Evolutionary conservation across 495 filamentous ascomycete species (phyloP).

Genomic region (Aspergillus bridgeri): DNA sequence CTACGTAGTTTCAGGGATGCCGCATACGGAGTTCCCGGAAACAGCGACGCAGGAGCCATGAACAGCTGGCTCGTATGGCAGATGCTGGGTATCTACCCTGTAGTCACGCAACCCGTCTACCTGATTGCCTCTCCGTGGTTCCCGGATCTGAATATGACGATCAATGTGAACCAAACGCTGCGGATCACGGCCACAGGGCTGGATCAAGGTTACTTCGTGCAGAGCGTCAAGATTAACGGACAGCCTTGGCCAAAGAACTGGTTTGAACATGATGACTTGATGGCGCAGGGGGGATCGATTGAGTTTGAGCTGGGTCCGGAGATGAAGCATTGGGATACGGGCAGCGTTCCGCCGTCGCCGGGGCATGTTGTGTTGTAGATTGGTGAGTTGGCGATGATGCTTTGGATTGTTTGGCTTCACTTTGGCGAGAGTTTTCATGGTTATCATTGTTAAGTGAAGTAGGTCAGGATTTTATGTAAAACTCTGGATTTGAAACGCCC

Average conservation of each 20-base stretch:
- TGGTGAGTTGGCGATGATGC: no score
- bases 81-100: slow-evolving; percentile 67
- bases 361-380: slow-evolving; percentile 17
- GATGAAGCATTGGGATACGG: slow-evolving; percentile 54
- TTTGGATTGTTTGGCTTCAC: no score
- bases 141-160: slow-evolving; percentile 51
- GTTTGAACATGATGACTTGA: slow-evolving; percentile 62
- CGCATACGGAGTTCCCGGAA: slow-evolving; percentile 57
- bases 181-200: slow-evolving; percentile 52
- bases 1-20: slow-evolving; percentile 33
- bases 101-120: slow-evolving; percentile 63
- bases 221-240: slow-evolving; percentile 39
- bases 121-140: slow-evolving; percentile 64
- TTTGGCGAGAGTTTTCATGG: no score
- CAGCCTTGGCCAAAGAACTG: slow-evolving; percentile 47
- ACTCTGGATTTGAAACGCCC: no score
- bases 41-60: slow-evolving; percentile 69
- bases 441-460: no score
- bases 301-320: slow-evolving; percentile 59
- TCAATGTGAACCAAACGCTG: slow-evolving; percentile 53
- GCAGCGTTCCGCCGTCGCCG: slow-evolving; percentile 51
- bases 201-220: slow-evolving; percentile 52
- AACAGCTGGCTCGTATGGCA: slow-evolving; percentile 67
- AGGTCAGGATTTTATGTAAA: no score
- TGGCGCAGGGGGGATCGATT: slow-evolving; percentile 57